Evolutionary conservation across 176 grass and related monocot genomes (phyloP).

Genomic region (Secale cereale): DNA sequence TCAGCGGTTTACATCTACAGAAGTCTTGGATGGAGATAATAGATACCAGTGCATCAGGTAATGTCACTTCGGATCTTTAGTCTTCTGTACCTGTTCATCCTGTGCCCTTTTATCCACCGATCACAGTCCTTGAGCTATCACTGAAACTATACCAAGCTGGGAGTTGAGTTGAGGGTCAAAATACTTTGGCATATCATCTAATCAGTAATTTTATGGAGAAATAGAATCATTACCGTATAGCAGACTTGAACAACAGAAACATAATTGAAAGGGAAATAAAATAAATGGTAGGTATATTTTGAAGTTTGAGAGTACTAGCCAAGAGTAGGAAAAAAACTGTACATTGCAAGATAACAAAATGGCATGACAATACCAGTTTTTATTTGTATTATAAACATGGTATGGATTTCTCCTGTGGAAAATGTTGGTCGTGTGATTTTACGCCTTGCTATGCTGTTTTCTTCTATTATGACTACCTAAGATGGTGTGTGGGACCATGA

Average conservation of each 20-base stretch:
- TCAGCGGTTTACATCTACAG: constrained; percentile 76
- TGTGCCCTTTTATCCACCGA: not conserved
- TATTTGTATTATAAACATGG: not conserved
- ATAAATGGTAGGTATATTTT: not conserved
- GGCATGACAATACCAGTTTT: not conserved
- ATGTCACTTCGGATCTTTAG: not conserved
- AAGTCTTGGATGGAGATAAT: constrained; percentile 95
- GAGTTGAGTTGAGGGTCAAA: not conserved
- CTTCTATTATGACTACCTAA: not conserved
- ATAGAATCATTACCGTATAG: not conserved
- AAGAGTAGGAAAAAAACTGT: not conserved
- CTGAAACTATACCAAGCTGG: constrained; percentile 9
- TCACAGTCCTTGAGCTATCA: not conserved
- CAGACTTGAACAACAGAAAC: constrained; percentile 1
- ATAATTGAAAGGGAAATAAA: constrained; percentile 1
- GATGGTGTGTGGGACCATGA: not conserved
- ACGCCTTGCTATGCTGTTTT: not conserved
- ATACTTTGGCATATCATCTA: constrained; percentile 10
- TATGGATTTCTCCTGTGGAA: not conserved
- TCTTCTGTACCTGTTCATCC: not conserved
- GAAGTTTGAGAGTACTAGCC: not conserved
- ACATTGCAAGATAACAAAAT: not conserved
- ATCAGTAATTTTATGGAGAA: not conserved
- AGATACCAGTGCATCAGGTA: constrained; percentile 88
- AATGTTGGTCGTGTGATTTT: constrained; percentile 9